Evolutionary conservation across 345 rosid species (phyloP).

Genomic region (Diplotaxis tenuifolia): DNA sequence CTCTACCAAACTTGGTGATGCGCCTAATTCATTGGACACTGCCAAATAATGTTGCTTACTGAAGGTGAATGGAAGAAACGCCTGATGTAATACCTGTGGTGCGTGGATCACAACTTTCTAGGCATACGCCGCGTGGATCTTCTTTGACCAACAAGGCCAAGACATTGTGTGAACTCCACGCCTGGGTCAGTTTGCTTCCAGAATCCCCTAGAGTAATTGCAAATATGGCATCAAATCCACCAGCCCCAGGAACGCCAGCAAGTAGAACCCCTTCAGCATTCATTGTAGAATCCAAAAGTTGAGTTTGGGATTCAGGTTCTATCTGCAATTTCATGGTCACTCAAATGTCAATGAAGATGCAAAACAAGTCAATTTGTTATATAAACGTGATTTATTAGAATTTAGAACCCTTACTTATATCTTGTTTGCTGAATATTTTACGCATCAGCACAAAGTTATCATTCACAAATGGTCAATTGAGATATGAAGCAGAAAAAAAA

Average conservation of each 20-base stretch:
- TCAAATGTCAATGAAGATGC: conserved; percentile 13
- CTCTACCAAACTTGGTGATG: conserved; percentile 31
- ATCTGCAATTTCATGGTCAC: conserved; percentile 54
- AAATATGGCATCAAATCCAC: conserved; percentile 92
- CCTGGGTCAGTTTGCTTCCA: conserved; percentile 45
- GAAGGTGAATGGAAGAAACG: conserved; percentile 53
- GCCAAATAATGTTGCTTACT: conserved; percentile 39
- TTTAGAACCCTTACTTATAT: neutral
- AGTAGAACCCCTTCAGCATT: conserved; percentile 77
- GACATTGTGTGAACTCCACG: conserved; percentile 71
- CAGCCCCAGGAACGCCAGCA: conserved; percentile 97
- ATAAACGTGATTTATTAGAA: neutral
- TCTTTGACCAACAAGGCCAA: conserved; percentile 83
- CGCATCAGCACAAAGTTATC: conserved; percentile 5
- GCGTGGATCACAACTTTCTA: conserved; percentile 81
- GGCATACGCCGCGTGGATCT: conserved; percentile 79
- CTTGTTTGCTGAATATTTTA: neutral
- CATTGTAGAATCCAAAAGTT: conserved; percentile 76
- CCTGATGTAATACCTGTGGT: conserved; percentile 53
- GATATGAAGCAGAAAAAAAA: conserved; percentile 2
- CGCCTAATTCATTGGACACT: conserved; percentile 8
- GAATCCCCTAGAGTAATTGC: conserved; percentile 72
- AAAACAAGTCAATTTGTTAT: neutral
- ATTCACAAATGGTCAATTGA: conserved; percentile 5
- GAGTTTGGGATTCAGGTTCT: conserved; percentile 79